Conservation (phyloP, 768 basidiomycete species). For the Russula vinacea region DNA sequence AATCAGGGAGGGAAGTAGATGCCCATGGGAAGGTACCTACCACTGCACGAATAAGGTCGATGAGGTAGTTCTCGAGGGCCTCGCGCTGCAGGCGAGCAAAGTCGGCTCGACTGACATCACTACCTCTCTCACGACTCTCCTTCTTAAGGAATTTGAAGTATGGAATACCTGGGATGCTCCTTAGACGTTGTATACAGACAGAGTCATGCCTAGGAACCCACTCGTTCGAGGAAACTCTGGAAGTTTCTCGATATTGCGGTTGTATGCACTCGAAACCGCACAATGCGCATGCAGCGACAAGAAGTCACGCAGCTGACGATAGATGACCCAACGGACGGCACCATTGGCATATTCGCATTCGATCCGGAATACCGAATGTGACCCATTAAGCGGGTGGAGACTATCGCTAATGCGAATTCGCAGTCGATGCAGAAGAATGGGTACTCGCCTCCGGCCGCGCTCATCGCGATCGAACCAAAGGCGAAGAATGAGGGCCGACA, state of each 20-base stretch:
- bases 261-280: conserved; percentile 75
- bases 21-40: conserved; percentile 45
- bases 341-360: conserved; percentile 97
- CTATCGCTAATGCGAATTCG: conserved; percentile 85
- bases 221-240: conserved; percentile 91
- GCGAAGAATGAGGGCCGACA: conserved; percentile 72
- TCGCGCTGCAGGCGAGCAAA: conserved; percentile 82
- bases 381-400: conserved; percentile 70
- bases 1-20: conserved; percentile 4
- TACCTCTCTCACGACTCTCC: conserved; percentile 51
- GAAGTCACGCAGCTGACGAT: conserved; percentile 91
- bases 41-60: conserved; percentile 83
- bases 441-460: conserved; percentile 75
- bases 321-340: conserved; percentile 89
- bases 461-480: conserved; percentile 89
- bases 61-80: conserved; percentile 81
- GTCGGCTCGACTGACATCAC: conserved; percentile 58
- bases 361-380: conserved; percentile 82
- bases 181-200: background rate
- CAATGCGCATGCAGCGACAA: conserved; percentile 88
- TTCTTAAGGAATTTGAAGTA: conserved; percentile 84
- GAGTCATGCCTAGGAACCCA: conserved; percentile 30
- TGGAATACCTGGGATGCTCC: conserved; percentile 58
- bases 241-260: conserved; percentile 66
- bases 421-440: conserved; percentile 72